Evolutionary conservation across 1,284 basidiomycete genomes (phyloP), one percentile per base, ranked within the genome.

Genomic region (Mycena sp.): DNA sequence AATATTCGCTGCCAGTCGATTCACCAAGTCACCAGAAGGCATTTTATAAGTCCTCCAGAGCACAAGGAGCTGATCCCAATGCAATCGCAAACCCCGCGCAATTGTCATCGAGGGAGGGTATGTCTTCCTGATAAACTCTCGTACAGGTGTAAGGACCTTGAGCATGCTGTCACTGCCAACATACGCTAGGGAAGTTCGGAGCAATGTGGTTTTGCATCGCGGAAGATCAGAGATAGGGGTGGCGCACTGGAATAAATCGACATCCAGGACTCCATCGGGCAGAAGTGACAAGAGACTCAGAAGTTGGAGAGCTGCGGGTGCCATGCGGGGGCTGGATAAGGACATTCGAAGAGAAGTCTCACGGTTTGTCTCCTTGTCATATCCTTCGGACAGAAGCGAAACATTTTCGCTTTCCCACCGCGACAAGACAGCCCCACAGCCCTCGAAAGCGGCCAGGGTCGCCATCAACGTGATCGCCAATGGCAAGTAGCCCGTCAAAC

Each of bases 41-140:
- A 58, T 58, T 21, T 50, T 12, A 26, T 50, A 58, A 5, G 46
- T 58, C 29, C 46, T 49, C 56, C 56, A 58, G 10, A 58, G 56
- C 16, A 21, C 10, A 11, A 58, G 4, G 6, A 58, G 48, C 3
- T 16, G 2, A 38, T 26, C 45, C 56, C 35, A 58, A 19, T 50
- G 38, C 11, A 23, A 37, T 1, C 46, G 25, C 6, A 58, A 21
- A 4, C 17, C 19, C 7, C 29, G 37, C 6, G 50, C 35, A n/a
- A 58, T 12, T 4, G 35, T 14, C 6, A 21, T 41, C 12, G 56
- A n/a, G 3, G 56, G 46, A 17, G 56, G 56, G 19, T 58, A 38
- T 4, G 25, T 30, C n/a, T 26, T 41, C 17, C 46, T 17, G 38
- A 58, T 44, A 12, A 50, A 17, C 23, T 58, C 46, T 10, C 56